Conservation (phyloP, 1,284 basidiomycete genomes). For the Trametes polyzona region DNA sequence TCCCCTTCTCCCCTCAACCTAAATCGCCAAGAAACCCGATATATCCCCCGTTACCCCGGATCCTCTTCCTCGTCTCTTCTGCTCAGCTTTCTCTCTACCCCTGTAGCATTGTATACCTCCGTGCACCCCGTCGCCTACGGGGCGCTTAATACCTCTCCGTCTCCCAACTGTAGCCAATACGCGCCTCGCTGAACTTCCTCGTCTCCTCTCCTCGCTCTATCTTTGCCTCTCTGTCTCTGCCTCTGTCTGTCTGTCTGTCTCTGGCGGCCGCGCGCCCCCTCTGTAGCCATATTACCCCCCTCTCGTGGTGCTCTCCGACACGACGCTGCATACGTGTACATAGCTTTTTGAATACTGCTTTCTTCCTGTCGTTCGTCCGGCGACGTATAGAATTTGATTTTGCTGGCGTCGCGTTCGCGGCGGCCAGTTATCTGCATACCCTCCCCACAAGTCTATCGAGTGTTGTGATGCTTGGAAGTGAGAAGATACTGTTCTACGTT, state of each 20-base stretch:
- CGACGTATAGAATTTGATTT: conserved; percentile 8
- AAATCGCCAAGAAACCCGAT: no score
- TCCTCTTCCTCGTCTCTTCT: not conserved
- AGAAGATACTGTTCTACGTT: no score
- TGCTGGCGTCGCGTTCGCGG: conserved; percentile 12
- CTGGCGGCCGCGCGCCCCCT: conserved; percentile 1
- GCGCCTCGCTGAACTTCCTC: not conserved
- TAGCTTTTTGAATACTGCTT: conserved; percentile 2
- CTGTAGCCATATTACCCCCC: conserved; percentile 19
- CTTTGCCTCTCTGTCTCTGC: not conserved
- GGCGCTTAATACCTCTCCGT: conserved; percentile 17
- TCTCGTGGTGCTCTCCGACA: not conserved
- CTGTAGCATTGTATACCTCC: conserved; percentile 12
- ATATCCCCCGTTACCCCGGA: not conserved
- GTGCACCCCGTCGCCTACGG: not conserved
- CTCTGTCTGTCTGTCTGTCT: not conserved
- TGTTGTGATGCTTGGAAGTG: no score
- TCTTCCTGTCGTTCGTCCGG: not conserved
- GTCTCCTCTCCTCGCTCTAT: not conserved
- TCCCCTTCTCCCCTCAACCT: not conserved
- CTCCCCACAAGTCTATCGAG: no score
- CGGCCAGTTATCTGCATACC: no score
- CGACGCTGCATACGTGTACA: conserved; percentile 10
- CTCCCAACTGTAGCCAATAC: conserved; percentile 22
- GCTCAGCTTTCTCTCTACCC: not conserved